Evolutionary conservation across 805 yeast genomes (phyloP).

Genomic region (Starmerella apicola): DNA sequence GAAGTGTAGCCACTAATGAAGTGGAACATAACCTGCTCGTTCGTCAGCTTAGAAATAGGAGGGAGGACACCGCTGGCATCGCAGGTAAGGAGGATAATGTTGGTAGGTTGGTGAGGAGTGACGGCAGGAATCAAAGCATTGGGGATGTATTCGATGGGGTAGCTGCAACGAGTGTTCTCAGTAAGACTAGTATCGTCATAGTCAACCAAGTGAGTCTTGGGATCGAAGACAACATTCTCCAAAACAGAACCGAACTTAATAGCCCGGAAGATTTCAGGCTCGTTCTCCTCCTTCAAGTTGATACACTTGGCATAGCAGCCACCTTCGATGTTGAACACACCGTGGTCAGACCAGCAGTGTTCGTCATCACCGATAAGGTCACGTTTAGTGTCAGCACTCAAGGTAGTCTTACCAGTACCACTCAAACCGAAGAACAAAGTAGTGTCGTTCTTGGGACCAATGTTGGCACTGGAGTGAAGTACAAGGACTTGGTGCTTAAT

Average conservation of each 20-base stretch:
- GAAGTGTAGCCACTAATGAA: conserved; percentile 97
- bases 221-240: conserved; percentile 85
- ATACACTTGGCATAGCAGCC: conserved; percentile 98
- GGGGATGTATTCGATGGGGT: conserved; percentile 94
- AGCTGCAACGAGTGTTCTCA: conserved; percentile 97
- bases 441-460: conserved; percentile 76
- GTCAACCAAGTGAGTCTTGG: conserved; percentile 67
- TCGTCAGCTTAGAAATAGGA: conserved; percentile 85
- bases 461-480: conserved; percentile 89
- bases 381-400: conserved; percentile 92
- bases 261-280: conserved; percentile 94
- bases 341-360: conserved; percentile 98
- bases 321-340: conserved; percentile 98
- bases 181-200: conserved; percentile 71
- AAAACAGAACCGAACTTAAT: conserved; percentile 88
- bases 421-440: conserved; percentile 92
- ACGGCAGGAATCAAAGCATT: conserved; percentile 92
- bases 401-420: conserved; percentile 96
- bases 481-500: conserved; percentile 82
- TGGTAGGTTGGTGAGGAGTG: conserved; percentile 82
- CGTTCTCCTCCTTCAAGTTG: conserved; percentile 78
- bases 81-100: conserved; percentile 85
- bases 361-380: conserved; percentile 95
- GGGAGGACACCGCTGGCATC: conserved; percentile 98
- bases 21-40: conserved; percentile 97